Conservation (phyloP, 345 rosid species). For the Brassica nigra region DNA sequence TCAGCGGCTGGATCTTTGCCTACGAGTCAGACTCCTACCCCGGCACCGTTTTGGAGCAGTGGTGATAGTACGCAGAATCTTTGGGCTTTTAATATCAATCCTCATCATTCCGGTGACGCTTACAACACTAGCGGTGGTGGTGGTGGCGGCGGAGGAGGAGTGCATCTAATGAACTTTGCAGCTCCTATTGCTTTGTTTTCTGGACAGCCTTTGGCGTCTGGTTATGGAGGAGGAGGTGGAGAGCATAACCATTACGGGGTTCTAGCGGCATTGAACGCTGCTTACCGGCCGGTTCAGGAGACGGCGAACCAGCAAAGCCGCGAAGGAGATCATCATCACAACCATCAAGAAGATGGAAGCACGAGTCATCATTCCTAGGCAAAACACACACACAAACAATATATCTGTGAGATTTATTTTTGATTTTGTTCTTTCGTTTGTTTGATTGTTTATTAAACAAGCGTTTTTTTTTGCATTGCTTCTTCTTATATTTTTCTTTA, state of each 20-base stretch:
- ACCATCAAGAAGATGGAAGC: slow-evolving; percentile 41
- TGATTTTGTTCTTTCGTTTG: slow-evolving; percentile 35
- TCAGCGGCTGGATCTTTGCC: slow-evolving; percentile 59
- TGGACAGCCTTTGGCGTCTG: slow-evolving; percentile 54
- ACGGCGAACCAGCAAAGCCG: slow-evolving; percentile 48
- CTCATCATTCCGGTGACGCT: slow-evolving; percentile 28
- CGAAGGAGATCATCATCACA: slow-evolving; percentile 48
- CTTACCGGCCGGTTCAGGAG: slow-evolving; percentile 47
- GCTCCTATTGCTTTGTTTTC: slow-evolving; percentile 69
- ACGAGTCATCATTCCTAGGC: slow-evolving; percentile 46
- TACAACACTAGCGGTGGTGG: slow-evolving; percentile 45
- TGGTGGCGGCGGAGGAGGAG: slow-evolving; percentile 45
- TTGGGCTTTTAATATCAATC: slow-evolving; percentile 37
- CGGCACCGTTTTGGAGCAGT: slow-evolving; percentile 73
- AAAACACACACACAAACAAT: slow-evolving; percentile 29
- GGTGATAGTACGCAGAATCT: slow-evolving; percentile 40
- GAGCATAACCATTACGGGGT: slow-evolving; percentile 62
- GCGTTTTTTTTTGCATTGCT: slow-evolving; percentile 25
- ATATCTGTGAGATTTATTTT: slow-evolving; percentile 37
- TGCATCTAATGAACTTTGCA: slow-evolving; percentile 84
- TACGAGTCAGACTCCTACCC: slow-evolving; percentile 48
- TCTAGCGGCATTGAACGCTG: slow-evolving; percentile 68
- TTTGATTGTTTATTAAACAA: slow-evolving; percentile 28
- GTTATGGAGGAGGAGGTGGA: slow-evolving; percentile 36
- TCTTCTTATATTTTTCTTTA: background rate